Evolutionary conservation across 2,329 filamentous ascomycete genomes (phyloP).

Genomic region (Exophiala mesophila): DNA sequence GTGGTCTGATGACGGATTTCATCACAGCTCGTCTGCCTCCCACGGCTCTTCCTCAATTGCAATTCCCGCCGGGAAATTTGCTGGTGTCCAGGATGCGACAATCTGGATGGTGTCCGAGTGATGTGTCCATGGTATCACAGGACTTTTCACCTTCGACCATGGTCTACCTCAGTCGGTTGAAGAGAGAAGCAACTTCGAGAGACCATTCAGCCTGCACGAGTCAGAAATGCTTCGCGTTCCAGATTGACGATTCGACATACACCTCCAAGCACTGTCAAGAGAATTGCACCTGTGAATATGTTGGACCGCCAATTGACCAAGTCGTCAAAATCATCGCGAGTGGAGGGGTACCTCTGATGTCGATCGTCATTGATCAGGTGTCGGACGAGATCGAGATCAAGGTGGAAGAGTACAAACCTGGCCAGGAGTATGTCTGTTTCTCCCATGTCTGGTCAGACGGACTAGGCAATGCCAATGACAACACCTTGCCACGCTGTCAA

Average conservation of each 20-base stretch:
- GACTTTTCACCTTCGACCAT: slow-evolving; percentile 4
- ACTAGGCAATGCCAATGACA: slow-evolving; percentile 31
- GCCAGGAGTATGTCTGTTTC: slow-evolving; percentile 31
- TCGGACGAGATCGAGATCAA: slow-evolving; percentile 3
- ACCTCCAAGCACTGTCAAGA: slow-evolving; percentile 7
- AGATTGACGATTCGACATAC: slow-evolving; percentile 10
- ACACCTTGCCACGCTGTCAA: slow-evolving; percentile 33
- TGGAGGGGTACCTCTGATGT: slow-evolving; percentile 3
- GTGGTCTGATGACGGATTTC: slow-evolving; percentile 7
- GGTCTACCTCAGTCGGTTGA: not conserved
- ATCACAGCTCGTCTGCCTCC: slow-evolving; percentile 4
- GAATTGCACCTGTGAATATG: slow-evolving; percentile 3
- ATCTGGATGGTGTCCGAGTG: not conserved
- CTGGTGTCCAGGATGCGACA: not conserved
- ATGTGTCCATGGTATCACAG: slow-evolving; percentile 2
- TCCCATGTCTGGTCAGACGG: slow-evolving; percentile 39
- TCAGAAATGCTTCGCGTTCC: slow-evolving; percentile 3
- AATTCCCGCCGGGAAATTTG: not conserved
- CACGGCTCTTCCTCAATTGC: not conserved
- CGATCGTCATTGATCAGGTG: not conserved
- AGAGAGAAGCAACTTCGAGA: slow-evolving; percentile 2
- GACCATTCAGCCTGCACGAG: slow-evolving; percentile 1
- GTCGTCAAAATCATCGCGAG: slow-evolving; percentile 6
- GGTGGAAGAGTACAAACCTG: not conserved
- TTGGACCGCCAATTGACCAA: slow-evolving; percentile 3